Percentiles rank a stretch among this genome's conserved stretches.
Evolutionary conservation across 495 filamentous ascomycete species (phyloP).

Genomic region (Delitschia confertaspora): DNA sequence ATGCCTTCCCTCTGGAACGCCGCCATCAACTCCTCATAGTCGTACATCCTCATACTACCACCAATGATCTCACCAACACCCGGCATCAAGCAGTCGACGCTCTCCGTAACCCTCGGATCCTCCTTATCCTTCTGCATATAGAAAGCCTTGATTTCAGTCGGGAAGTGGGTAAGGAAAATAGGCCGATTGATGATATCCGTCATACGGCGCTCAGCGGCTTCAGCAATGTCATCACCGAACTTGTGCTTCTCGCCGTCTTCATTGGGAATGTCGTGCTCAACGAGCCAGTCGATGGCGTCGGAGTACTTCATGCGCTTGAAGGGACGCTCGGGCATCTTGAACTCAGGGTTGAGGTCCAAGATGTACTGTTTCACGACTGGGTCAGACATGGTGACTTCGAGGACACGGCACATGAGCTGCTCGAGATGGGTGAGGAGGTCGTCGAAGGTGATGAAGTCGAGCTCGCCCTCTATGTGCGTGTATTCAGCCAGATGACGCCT

Average conservation of each 20-base stretch:
- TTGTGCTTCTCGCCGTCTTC: conserved; percentile 82
- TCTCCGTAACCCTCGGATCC: conserved; percentile 87
- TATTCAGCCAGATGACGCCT: conserved; percentile 93
- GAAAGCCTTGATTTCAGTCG: conserved; percentile 95
- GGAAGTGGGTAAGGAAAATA: conserved; percentile 96
- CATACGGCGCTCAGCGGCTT: conserved; percentile 95
- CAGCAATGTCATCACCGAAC: conserved; percentile 97
- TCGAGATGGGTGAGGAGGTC: conserved; percentile 91
- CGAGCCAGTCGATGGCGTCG: conserved; percentile 91
- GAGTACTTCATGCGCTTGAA: conserved; percentile 94
- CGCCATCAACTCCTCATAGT: conserved; percentile 82
- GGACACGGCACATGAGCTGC: conserved; percentile 76
- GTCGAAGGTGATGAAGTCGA: conserved; percentile 91
- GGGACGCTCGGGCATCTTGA: conserved; percentile 72
- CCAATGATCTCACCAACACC: conserved; percentile 96
- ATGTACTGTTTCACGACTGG: conserved; percentile 59
- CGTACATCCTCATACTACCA: conserved; percentile 91
- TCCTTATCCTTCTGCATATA: conserved; percentile 92
- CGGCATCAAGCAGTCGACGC: conserved; percentile 92
- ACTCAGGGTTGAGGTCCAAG: conserved; percentile 77
- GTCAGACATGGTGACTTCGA: conserved; percentile 65
- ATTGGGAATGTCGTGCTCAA: conserved; percentile 78
- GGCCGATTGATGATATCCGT: conserved; percentile 90
- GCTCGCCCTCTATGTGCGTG: conserved; percentile 92
- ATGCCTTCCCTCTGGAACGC: conserved; percentile 86